phyloP scores from a whole-genome alignment of 257 asterid genomes.

The Jacaranda mimosifolia region DNA sequence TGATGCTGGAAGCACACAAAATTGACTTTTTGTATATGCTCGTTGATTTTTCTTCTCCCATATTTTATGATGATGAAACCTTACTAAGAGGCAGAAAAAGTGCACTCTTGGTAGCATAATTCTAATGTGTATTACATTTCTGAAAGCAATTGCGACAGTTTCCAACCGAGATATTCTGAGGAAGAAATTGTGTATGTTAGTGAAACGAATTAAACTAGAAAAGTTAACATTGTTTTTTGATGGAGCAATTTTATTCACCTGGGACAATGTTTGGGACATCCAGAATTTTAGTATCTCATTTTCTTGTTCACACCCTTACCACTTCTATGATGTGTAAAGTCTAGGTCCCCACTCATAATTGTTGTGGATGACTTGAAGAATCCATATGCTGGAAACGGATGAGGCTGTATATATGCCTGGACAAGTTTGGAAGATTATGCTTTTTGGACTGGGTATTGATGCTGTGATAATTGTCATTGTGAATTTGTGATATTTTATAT shows the following conservation, averaged over 20 bases:
- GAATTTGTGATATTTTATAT: not conserved
- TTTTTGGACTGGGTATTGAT: too few relatives aligned
- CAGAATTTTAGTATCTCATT: not conserved
- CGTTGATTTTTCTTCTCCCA: not conserved
- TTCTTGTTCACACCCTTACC: not conserved
- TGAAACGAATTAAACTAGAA: not conserved
- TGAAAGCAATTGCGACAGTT: conserved; percentile 6
- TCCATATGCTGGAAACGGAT: too few relatives aligned
- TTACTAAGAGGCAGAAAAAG: not conserved
- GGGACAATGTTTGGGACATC: not conserved
- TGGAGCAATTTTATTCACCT: not conserved
- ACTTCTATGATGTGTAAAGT: not conserved
- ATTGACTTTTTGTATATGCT: not conserved
- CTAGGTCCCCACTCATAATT: not conserved
- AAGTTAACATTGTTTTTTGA: not conserved
- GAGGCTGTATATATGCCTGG: too few relatives aligned
- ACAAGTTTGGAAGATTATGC: too few relatives aligned
- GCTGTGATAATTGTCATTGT: not conserved
- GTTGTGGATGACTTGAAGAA: too few relatives aligned
- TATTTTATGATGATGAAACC: not conserved
- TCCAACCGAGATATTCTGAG: not conserved
- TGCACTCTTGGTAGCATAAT: not conserved
- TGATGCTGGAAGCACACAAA: not conserved
- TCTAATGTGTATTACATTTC: not conserved
- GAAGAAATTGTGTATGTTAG: not conserved